These are phyloP conservation scores for Warburgia ugandensis DNA, from an alignment of 164 flowering plant genomes.

Conservation along the genomic window DNA sequence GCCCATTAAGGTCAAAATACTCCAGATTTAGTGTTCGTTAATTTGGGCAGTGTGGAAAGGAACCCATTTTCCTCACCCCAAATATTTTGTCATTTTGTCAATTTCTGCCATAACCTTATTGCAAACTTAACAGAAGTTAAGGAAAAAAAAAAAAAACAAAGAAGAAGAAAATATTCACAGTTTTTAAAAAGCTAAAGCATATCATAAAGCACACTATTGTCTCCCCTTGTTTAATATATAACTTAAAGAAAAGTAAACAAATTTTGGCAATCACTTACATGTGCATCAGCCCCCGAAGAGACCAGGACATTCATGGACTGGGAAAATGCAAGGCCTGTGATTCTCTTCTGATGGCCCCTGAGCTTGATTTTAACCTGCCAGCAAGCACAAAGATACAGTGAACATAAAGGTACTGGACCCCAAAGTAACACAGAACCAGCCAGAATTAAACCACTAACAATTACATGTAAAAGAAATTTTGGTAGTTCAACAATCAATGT, in stretches of 20 bases:
- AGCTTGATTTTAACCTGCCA: conserved; percentile 61
- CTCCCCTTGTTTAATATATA: too few relatives aligned
- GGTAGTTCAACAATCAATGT: too few relatives aligned
- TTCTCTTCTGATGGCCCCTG: conserved; percentile 60
- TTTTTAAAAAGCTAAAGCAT: too few relatives aligned
- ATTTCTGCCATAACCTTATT: too few relatives aligned
- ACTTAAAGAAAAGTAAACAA: neutral
- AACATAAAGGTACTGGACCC: neutral
- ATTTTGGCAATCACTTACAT: conserved; percentile 24
- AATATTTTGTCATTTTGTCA: neutral
- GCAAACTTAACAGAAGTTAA: too few relatives aligned
- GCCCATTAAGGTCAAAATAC: neutral
- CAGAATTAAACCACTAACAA: neutral
- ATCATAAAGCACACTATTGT: too few relatives aligned
- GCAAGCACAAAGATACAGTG: neutral
- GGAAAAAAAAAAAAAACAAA: neutral
- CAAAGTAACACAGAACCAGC: neutral
- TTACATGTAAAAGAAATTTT: too few relatives aligned
- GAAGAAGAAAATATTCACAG: too few relatives aligned
- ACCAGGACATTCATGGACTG: conserved; percentile 44
- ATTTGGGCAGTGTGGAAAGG: neutral
- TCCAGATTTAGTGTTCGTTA: neutral
- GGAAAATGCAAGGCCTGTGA: conserved; percentile 74
- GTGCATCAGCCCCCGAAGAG: conserved; percentile 82
- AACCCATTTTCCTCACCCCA: neutral